phyloP scores from a whole-genome alignment of 2,329 filamentous ascomycete genomes.

The Tolypocladium ovalisporum region DNA sequence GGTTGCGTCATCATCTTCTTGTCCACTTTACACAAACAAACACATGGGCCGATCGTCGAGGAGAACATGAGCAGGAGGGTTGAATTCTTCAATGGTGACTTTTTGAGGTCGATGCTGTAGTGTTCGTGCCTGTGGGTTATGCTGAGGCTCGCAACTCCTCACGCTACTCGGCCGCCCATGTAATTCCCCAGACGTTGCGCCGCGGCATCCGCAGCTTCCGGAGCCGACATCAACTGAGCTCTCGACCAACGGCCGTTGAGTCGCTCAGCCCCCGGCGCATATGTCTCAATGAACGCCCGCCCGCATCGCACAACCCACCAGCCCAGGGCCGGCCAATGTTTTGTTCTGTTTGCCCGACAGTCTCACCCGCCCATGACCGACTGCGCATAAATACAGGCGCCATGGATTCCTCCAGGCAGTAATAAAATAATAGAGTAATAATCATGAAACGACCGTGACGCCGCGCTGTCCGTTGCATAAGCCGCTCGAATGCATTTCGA shows the following conservation, averaged over 20 bases:
- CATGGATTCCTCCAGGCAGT: neutral
- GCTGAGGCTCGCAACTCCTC: neutral
- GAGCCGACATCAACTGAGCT: neutral
- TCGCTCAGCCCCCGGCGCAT: neutral
- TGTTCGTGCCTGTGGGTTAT: neutral
- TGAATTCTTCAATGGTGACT: neutral
- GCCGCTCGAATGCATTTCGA: neutral
- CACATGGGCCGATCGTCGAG: neutral
- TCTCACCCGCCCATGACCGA: neutral
- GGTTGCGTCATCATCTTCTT: neutral
- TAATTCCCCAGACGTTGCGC: neutral
- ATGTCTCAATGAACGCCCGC: neutral
- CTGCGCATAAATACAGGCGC: neutral
- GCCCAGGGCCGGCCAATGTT: no score
- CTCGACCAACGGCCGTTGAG: neutral
- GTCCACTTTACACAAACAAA: neutral
- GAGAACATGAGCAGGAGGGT: no score
- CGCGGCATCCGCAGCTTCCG: neutral
- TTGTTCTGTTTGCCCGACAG: neutral
- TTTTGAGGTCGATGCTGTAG: neutral
- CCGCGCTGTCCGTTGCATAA: slow-evolving; percentile 6
- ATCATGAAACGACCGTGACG: slow-evolving; percentile 7
- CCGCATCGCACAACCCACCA: no score
- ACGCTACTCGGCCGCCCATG: neutral
- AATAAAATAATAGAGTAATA: neutral